Evolutionary conservation across 1,139 yeast genomes (phyloP), one percentile per base, ranked within the genome.

Genomic region (Scheffersomyces segobiensis): DNA sequence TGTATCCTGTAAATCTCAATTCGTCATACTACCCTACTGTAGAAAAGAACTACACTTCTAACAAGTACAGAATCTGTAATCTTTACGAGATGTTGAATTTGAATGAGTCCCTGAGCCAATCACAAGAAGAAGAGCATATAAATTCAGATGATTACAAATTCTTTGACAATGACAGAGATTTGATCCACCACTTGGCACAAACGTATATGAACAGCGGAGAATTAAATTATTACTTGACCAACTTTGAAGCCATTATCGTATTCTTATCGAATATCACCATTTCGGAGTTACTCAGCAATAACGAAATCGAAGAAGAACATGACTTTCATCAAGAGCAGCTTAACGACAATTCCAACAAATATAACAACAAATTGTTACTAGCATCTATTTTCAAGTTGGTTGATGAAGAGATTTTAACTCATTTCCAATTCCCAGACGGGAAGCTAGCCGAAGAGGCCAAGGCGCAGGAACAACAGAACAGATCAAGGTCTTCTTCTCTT

Each of bases 231-330:
- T 79, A 78, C 61, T 65, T 80, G 46, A 79, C 83, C 12, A 80
- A 80, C 61, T 76, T 79, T 56, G 84, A 80, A 57, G 84, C 84
- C 1, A 74, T 77, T 20, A 66, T 79, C 22, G 74, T 69, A 53
- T 80, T 75, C 63, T 68, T 80, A 52, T 76, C 77, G 59, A 78
- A 74, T 55, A 74, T 78, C 12, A 76, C 81, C 1, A 62, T 76
- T 18, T 64, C 67, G 21, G 83, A 78, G 56, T 64, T 80, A 39
- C 39, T 54, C 26, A 59, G 59, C 14, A 48, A 48, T 19, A 48
- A 21, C 8, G 50, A 48, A 48, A 24, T 48, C 20, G 55, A 55
- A 7, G 61, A 50, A 17, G 46, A 21, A 19, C 64, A 61, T n/a
- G 24, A 20, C 17, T 10, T 18, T 18, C 21, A 18, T 18, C 49